phyloP scores from a whole-genome alignment of 768 basidiomycete genomes.

The Nevesoporus exiguus region DNA sequence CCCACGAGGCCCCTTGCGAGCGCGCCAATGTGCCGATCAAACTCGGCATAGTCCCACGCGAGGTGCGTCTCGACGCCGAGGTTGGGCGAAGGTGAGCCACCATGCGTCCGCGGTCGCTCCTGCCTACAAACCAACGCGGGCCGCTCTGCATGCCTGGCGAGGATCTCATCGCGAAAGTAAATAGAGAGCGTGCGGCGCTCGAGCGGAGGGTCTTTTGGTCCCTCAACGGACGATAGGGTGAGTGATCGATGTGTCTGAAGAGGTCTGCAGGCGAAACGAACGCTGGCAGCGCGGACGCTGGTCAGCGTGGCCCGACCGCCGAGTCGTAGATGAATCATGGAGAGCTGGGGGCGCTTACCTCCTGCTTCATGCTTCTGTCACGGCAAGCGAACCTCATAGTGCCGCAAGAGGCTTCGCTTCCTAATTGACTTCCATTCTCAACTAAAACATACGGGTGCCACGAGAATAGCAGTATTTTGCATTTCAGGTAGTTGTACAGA shows the following conservation, averaged over 20 bases:
- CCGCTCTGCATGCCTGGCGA: conserved; percentile 44
- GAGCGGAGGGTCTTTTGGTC: conserved; percentile 54
- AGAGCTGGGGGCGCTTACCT: background rate
- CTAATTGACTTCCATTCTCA: too few species aligned
- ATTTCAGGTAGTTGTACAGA: conserved; percentile 14
- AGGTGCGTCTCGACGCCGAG: conserved; percentile 48
- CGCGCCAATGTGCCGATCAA: conserved; percentile 61
- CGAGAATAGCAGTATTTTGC: background rate
- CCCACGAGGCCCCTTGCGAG: conserved; percentile 65
- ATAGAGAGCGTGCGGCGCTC: conserved; percentile 51
- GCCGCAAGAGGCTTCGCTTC: too few species aligned
- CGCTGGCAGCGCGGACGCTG: background rate
- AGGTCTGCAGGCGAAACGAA: conserved; percentile 4
- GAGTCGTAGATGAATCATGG: conserved; percentile 6
- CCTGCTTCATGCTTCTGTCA: background rate
- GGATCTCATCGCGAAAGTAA: conserved; percentile 59
- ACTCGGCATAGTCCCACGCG: conserved; percentile 72
- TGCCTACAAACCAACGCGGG: conserved; percentile 65
- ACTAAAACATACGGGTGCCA: background rate
- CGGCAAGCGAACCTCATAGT: background rate
- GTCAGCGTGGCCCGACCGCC: background rate
- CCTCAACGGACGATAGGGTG: conserved; percentile 53
- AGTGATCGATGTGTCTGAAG: conserved; percentile 27
- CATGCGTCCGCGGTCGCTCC: conserved; percentile 56
- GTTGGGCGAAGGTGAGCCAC: conserved; percentile 56